Conservation (phyloP, 768 basidiomycete species). For the Nidularia sp. region DNA sequence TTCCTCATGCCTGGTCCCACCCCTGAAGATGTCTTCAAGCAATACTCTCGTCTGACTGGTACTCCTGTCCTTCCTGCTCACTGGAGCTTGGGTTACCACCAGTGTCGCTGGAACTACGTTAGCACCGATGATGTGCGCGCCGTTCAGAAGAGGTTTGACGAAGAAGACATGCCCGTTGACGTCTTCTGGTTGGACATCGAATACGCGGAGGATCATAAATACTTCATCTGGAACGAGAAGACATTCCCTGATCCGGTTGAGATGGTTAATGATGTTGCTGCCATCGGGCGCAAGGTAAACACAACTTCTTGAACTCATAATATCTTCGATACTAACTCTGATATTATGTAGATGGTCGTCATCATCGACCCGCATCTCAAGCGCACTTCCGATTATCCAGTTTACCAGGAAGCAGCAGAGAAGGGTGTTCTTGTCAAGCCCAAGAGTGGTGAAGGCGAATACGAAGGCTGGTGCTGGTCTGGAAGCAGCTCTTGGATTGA, state of each 20-base stretch:
- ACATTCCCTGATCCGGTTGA: slow-evolving; percentile 91
- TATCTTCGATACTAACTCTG: slow-evolving; percentile 1
- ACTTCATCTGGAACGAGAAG: slow-evolving; percentile 95
- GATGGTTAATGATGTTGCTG: slow-evolving; percentile 89
- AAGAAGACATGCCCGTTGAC: slow-evolving; percentile 92
- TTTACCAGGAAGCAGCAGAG: slow-evolving; percentile 81
- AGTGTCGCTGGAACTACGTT: slow-evolving; percentile 98
- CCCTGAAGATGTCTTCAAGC: slow-evolving; percentile 74
- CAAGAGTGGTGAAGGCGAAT: slow-evolving; percentile 75
- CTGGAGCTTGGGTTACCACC: slow-evolving; percentile 93
- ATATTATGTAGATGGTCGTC: slow-evolving; percentile 78
- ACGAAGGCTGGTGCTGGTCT: slow-evolving; percentile 99
- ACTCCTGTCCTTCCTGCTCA: slow-evolving; percentile 83
- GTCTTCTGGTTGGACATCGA: slow-evolving; percentile 98
- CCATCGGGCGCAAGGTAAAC: slow-evolving; percentile 75
- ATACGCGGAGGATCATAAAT: slow-evolving; percentile 89
- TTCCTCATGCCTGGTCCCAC: slow-evolving; percentile 93
- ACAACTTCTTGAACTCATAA: neutral
- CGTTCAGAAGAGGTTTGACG: slow-evolving; percentile 87
- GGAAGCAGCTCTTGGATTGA: slow-evolving; percentile 97
- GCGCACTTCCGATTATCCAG: slow-evolving; percentile 72
- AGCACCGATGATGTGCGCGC: slow-evolving; percentile 82
- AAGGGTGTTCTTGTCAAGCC: slow-evolving; percentile 80
- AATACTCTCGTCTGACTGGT: slow-evolving; percentile 85
- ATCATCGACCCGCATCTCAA: slow-evolving; percentile 98